A percentile compares a stretch with the other conserved stretches of the same genome.
These are phyloP conservation scores for Magnolia sinica DNA, from an alignment of 164 flowering plant genomes.

Conservation along the genomic window DNA sequence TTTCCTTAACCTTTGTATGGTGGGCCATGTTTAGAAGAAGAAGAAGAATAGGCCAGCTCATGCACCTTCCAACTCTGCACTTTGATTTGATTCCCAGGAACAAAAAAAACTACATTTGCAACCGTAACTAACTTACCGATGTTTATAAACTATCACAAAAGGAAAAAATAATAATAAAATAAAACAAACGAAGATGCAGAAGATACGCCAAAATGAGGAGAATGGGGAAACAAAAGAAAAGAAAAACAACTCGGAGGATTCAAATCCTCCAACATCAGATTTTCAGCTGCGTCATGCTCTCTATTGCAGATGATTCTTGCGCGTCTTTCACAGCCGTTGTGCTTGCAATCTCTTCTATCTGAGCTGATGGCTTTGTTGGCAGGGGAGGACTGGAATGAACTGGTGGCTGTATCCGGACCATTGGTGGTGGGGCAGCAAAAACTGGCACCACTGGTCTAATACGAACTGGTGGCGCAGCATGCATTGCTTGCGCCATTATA, in stretches of 20 bases:
- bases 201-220: background rate
- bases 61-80: background rate
- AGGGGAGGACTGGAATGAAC: slow-evolving; percentile 37
- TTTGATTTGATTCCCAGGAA: background rate
- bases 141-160: background rate
- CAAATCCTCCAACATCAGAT: background rate
- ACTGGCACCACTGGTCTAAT: slow-evolving; percentile 39
- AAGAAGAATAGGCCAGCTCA: background rate
- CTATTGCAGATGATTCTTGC: background rate
- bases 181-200: background rate
- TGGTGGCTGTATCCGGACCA: slow-evolving; percentile 17
- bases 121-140: background rate
- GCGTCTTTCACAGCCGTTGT: background rate
- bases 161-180: background rate
- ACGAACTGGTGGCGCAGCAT: slow-evolving; percentile 34
- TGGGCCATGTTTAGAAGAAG: background rate
- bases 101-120: background rate
- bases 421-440: slow-evolving; percentile 31
- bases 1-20: no score
- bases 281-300: slow-evolving; percentile 3
- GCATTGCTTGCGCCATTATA: slow-evolving; percentile 33
- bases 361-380: slow-evolving; percentile 17
- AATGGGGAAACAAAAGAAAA: no score
- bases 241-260: background rate
- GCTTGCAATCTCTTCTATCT: slow-evolving; percentile 23